These are phyloP conservation scores for Chlorociboria aeruginascens DNA, from an alignment of 495 filamentous ascomycete genomes.

Conservation along the genomic window DNA sequence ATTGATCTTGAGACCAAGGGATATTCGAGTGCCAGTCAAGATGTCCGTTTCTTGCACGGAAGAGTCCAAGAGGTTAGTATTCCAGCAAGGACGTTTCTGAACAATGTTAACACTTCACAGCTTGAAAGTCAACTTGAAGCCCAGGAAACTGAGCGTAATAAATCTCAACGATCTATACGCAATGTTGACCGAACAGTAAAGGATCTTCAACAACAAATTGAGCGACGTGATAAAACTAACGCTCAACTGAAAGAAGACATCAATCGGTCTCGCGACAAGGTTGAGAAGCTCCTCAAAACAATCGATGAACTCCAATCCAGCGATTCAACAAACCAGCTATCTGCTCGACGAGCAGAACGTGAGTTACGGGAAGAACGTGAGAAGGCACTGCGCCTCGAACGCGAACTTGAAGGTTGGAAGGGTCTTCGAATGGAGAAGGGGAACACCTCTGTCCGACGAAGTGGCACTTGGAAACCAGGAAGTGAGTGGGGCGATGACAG, in stretches of 20 bases:
- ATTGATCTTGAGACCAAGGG: conserved; percentile 96
- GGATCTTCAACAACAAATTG: conserved; percentile 85
- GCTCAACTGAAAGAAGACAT: conserved; percentile 71
- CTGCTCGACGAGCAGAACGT: conserved; percentile 72
- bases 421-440: conserved; percentile 39
- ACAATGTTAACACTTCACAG: conserved; percentile 31
- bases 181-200: conserved; percentile 92
- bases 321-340: conserved; percentile 68
- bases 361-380: conserved; percentile 86
- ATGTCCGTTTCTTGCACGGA: conserved; percentile 89
- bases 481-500: conserved; percentile 19
- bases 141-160: conserved; percentile 62
- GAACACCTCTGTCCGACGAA: conserved; percentile 20
- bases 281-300: conserved; percentile 73
- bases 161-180: conserved; percentile 75
- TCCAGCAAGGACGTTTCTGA: background rate
- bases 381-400: conserved; percentile 67
- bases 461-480: conserved; percentile 20
- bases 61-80: conserved; percentile 83
- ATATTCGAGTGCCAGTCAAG: conserved; percentile 85
- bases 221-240: conserved; percentile 79
- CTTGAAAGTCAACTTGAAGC: conserved; percentile 86
- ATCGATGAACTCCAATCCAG: conserved; percentile 89
- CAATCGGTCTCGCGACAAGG: conserved; percentile 71
- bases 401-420: conserved; percentile 83